These are phyloP conservation scores for Miamiensis avidus DNA, from an alignment of 169 alveolate species.

Conservation along the genomic window DNA sequence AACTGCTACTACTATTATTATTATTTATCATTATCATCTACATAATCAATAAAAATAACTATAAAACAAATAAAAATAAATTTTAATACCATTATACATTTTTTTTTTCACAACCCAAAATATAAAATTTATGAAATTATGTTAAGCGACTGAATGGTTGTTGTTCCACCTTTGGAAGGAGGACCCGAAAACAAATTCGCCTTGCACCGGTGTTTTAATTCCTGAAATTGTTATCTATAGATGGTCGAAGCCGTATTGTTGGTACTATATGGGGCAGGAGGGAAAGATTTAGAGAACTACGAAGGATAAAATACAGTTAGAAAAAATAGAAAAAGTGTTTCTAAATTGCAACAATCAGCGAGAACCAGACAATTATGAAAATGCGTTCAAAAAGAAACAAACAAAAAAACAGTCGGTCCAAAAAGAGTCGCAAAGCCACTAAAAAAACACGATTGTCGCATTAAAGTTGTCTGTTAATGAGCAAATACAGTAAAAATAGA, in stretches of 20 bases:
- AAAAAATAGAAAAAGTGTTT: constrained; percentile 37
- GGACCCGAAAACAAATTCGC: constrained; percentile 41
- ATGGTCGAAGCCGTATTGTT: constrained; percentile 65
- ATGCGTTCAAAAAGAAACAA: background rate
- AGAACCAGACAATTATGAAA: background rate
- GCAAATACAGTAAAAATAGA: background rate
- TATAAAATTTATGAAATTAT: constrained; percentile 31
- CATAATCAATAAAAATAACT: too few species aligned
- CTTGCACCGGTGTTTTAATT: constrained; percentile 49
- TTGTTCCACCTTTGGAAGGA: constrained; percentile 56
- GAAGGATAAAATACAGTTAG: constrained; percentile 52
- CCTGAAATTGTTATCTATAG: constrained; percentile 69
- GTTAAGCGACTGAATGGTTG: constrained; percentile 58
- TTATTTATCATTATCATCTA: too few species aligned
- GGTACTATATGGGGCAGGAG: constrained; percentile 60
- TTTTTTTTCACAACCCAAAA: too few species aligned
- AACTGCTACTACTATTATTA: too few species aligned
- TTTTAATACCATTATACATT: too few species aligned
- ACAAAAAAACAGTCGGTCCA: background rate
- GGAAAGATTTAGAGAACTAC: constrained; percentile 62
- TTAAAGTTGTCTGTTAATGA: constrained; percentile 8
- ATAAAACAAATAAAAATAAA: too few species aligned
- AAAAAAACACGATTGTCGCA: background rate
- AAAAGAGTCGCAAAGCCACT: constrained; percentile 17
- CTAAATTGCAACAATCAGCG: background rate